These are phyloP conservation scores for Lasiodiplodia theobromae DNA, from an alignment of 2,329 filamentous ascomycete genomes.

Conservation along the genomic window DNA sequence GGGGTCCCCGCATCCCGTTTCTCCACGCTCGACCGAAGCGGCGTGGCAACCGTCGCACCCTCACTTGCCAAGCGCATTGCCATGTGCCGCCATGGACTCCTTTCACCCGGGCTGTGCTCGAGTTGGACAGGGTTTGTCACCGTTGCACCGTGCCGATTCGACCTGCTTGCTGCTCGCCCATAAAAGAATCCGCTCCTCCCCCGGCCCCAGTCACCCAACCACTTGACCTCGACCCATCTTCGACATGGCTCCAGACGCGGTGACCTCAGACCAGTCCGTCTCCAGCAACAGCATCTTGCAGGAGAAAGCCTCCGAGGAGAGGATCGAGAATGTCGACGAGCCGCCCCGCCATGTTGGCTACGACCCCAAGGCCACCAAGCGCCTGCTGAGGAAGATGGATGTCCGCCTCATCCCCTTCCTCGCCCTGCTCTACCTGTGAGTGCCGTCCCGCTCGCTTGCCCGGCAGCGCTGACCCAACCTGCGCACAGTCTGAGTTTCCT, in stretches of 20 bases:
- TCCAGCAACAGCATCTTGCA: conserved; percentile 13
- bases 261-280: conserved; percentile 17
- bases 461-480: conserved; percentile 11
- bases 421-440: conserved; percentile 63
- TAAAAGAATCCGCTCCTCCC: conserved; percentile 19
- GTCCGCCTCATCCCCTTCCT: conserved; percentile 66
- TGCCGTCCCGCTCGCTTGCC: conserved; percentile 2
- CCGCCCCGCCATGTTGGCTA: conserved; percentile 36
- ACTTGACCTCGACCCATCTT: neutral
- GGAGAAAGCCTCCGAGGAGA: conserved; percentile 13
- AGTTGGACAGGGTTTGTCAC: conserved; percentile 17
- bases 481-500: conserved; percentile 56
- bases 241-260: conserved; percentile 18
- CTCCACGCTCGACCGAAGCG: conserved; percentile 7
- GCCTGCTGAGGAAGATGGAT: conserved; percentile 62
- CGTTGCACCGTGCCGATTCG: conserved; percentile 26
- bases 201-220: conserved; percentile 13
- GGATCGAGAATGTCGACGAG: conserved; percentile 12
- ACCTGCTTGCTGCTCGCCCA: neutral
- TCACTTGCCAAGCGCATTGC: conserved; percentile 10
- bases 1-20: conserved; percentile 24
- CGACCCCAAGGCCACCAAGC: conserved; percentile 54
- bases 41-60: conserved; percentile 12
- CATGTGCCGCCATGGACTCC: conserved; percentile 11
- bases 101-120: conserved; percentile 22